Conservation (phyloP, 2,329 filamentous ascomycete species). For the Penicillium sp. region DNA sequence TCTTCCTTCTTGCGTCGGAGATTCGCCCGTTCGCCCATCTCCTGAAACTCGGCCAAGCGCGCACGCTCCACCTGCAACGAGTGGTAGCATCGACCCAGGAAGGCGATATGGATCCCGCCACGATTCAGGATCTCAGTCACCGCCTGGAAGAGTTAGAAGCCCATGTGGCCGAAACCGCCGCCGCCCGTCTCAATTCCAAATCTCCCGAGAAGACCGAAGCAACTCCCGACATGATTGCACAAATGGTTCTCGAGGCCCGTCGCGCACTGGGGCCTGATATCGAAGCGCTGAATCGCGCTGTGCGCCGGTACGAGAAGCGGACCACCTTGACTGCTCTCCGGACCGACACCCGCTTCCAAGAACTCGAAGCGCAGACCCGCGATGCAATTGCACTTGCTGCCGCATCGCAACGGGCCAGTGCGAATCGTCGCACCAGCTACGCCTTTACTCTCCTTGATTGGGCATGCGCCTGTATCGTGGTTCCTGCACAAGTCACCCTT, state of each 20-base stretch:
- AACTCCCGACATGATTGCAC: slow-evolving; percentile 36
- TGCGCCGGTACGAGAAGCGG: slow-evolving; percentile 87
- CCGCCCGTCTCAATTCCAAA: slow-evolving; percentile 19
- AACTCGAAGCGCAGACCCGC: slow-evolving; percentile 64
- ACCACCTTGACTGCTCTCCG: slow-evolving; percentile 67
- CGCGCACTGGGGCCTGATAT: slow-evolving; percentile 70
- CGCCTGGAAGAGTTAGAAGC: slow-evolving; percentile 67
- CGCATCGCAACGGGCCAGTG: slow-evolving; percentile 48
- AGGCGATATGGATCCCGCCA: slow-evolving; percentile 22
- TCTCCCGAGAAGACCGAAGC: slow-evolving; percentile 30
- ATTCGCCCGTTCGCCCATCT: slow-evolving; percentile 75
- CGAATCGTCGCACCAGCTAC: slow-evolving; percentile 20
- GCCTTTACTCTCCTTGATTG: slow-evolving; percentile 31
- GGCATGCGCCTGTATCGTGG: slow-evolving; percentile 29
- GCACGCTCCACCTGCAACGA: slow-evolving; percentile 75
- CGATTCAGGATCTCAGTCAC: slow-evolving; percentile 53
- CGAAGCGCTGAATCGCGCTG: slow-evolving; percentile 79
- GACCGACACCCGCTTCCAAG: slow-evolving; percentile 67
- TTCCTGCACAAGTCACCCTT: slow-evolving; percentile 31
- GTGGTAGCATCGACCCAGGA: slow-evolving; percentile 48
- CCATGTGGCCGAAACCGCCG: slow-evolving; percentile 41
- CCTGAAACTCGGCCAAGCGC: slow-evolving; percentile 69
- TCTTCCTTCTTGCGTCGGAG: slow-evolving; percentile 84
- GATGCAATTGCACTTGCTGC: slow-evolving; percentile 78
- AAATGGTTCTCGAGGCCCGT: slow-evolving; percentile 51